phyloP scores from a whole-genome alignment of 2,329 filamentous ascomycete species.

The Fusarium floridanum region DNA sequence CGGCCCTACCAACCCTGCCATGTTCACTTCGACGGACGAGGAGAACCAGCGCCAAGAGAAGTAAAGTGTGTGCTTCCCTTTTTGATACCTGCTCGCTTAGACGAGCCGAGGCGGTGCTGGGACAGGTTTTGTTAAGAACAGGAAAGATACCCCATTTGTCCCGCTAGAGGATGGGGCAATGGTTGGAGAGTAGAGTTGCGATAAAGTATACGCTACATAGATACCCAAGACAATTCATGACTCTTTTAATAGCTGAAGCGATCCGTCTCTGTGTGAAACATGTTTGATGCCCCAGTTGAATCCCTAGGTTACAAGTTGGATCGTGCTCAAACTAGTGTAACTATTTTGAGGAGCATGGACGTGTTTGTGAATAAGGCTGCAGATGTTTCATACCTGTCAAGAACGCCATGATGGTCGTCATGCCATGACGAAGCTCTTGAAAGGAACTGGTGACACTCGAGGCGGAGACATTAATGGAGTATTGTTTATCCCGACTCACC shows the following conservation, averaged over 20 bases:
- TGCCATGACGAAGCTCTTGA: background rate
- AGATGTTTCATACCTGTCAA: conserved; percentile 1
- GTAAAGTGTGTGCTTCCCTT: background rate
- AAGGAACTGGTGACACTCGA: background rate
- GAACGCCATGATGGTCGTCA: background rate
- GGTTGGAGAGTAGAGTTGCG: conserved; percentile 6
- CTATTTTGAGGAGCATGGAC: background rate
- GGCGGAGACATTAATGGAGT: background rate
- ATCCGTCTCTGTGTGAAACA: background rate
- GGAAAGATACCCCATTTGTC: conserved; percentile 17
- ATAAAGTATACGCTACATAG: conserved; percentile 19
- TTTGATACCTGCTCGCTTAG: background rate
- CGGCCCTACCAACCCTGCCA: conserved; percentile 35
- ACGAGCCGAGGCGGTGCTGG: background rate
- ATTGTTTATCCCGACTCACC: background rate
- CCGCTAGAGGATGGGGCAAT: background rate
- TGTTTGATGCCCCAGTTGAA: background rate
- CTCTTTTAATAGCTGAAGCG: background rate
- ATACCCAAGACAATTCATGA: conserved; percentile 27
- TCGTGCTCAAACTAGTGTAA: background rate
- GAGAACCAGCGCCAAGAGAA: conserved; percentile 48
- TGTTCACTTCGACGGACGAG: conserved; percentile 52
- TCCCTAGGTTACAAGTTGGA: background rate
- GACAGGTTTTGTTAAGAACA: background rate
- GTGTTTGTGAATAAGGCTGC: background rate